Percentiles rank a stretch among this genome's conserved stretches.
These are phyloP conservation scores for Debaryomyces singareniensis DNA, from an alignment of 1,139 yeast genomes.

Conservation along the genomic window DNA sequence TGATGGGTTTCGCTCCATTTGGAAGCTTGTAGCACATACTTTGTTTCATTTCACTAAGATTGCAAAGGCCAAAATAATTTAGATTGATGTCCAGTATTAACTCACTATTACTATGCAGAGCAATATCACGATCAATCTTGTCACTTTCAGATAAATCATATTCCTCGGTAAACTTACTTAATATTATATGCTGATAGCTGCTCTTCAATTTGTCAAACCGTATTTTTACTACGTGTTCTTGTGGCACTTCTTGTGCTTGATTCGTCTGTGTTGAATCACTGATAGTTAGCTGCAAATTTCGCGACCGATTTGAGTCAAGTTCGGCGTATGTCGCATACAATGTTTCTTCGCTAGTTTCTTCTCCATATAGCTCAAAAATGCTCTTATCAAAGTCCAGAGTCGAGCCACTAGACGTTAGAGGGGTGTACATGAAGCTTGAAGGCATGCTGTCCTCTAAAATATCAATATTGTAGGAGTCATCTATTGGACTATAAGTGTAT, in stretches of 20 bases:
- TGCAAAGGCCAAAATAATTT: slow-evolving; percentile 2
- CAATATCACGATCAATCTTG: background rate
- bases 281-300: slow-evolving; percentile 1
- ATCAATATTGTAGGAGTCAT: background rate
- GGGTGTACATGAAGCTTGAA: background rate
- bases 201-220: slow-evolving; percentile 1
- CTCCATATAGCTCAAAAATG: background rate
- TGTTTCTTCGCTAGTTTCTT: background rate
- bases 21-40: slow-evolving; percentile 1
- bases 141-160: background rate
- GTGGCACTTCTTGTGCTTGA: background rate
- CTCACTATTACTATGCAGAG: background rate
- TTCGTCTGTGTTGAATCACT: background rate
- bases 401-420: slow-evolving; percentile 1
- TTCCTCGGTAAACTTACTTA: background rate
- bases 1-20: background rate
- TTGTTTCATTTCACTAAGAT: slow-evolving; percentile 2
- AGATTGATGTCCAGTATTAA: background rate
- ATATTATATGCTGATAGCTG: slow-evolving; percentile 1
- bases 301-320: background rate
- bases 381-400: background rate
- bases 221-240: background rate
- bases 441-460: background rate
- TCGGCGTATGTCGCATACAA: background rate
- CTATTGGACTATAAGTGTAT: no score